These are phyloP conservation scores for Ramaria sp. DNA, from an alignment of 768 basidiomycete genomes.

Conservation along the genomic window DNA sequence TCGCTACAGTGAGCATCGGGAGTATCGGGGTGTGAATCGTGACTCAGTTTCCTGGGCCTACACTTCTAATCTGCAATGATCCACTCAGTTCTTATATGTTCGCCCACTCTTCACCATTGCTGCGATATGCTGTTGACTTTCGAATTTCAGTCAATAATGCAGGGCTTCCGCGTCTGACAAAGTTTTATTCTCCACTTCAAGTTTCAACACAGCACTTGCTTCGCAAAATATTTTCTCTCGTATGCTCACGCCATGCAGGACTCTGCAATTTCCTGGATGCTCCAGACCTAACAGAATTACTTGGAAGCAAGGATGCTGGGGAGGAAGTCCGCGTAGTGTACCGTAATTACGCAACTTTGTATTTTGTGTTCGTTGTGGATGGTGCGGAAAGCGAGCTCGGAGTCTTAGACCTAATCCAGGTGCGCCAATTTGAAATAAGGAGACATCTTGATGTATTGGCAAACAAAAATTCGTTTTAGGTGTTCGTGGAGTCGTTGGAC, in stretches of 20 bases:
- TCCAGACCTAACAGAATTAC: conserved; percentile 68
- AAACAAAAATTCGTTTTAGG: conserved; percentile 53
- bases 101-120: conserved; percentile 20
- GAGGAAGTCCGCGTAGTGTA: conserved; percentile 84
- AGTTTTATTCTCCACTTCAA: conserved; percentile 76
- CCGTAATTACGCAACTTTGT: conserved; percentile 89
- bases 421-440: too few species aligned
- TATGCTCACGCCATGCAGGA: conserved; percentile 67
- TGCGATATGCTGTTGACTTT: conserved; percentile 14
- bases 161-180: conserved; percentile 73
- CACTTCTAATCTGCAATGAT: conserved; percentile 39
- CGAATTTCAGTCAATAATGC: conserved; percentile 74
- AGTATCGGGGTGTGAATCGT: too few species aligned
- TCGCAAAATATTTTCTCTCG: conserved; percentile 82
- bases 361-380: conserved; percentile 96
- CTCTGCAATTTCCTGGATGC: conserved; percentile 97
- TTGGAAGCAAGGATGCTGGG: conserved; percentile 41
- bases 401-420: conserved; percentile 93
- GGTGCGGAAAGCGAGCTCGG: conserved; percentile 94
- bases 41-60: too few species aligned
- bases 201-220: conserved; percentile 53
- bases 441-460: too few species aligned
- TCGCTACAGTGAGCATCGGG: too few species aligned
- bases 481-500: conserved; percentile 95
- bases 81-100: conserved; percentile 80